Base-by-base conservation (phyloP, 768 basidiomycete genomes). In the Clitopilus hobsonii region DNA sequence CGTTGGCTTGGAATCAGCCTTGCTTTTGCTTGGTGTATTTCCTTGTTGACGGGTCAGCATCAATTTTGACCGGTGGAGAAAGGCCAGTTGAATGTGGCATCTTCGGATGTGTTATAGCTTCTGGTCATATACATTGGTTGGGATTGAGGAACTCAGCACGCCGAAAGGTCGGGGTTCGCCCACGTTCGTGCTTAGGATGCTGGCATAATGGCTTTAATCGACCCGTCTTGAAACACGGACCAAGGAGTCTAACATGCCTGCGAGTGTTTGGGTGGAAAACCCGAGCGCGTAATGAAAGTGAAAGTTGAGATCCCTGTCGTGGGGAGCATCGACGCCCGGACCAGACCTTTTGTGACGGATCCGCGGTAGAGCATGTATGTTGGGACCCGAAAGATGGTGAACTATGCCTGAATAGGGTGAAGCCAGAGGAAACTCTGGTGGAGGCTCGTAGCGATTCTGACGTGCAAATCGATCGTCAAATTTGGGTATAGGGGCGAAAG, bases 341-440 rank as follows among this genome's bases (percentile, higher is more conserved):
- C 82, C 79, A 66, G 82, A 86, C 73, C 78, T 86, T 82, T 72
- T 81, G 80, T 78, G 79, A 86, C 69, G 84, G 83, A 72, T 82
- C 82, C 77, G 84, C 79, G 82, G 85, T 84, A 80, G 85, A 87
- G 86, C 85, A 82, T 82, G 80, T 77, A 84, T 85, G 86, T 83
- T 87, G 83, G 84, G 86, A 87, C 85, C 86, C 84, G 85, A 88
- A 88, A 87, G 85, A 88, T 88, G 85, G 85, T 88, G 86, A 88
- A 88, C 84, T 88, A 88, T 88, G 85, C 72, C 72, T 87, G 86
- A 85, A 83, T 85, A 88, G 85, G 86, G 86, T 79, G 84, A 88
- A 89, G 88, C 87, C 88, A 90, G 88, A 87, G 89, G 87, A 90
- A 90, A 91, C 89, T 88, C 88, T 89, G 88, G 86, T 90, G 88